Conservation (phyloP, 2,329 filamentous ascomycete genomes). For the Cyphellophora europaea region DNA sequence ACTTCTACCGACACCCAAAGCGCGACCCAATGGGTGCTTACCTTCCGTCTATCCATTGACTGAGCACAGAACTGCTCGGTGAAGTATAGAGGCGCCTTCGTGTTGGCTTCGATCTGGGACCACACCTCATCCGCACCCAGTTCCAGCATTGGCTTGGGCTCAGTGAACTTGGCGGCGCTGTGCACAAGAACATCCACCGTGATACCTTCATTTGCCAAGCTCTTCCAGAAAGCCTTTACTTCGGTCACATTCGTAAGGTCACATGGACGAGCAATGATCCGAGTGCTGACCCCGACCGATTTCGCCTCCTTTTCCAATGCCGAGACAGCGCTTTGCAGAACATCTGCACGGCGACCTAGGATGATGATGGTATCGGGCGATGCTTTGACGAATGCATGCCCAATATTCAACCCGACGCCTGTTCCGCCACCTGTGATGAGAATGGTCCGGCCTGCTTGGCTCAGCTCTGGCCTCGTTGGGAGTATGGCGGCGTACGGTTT, state of each 20-base stretch:
- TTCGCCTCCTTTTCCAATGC: no score
- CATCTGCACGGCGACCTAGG: no score
- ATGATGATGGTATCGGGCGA: no score
- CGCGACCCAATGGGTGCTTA: neutral
- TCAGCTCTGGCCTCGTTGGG: conserved; percentile 18
- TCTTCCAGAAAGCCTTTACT: conserved; percentile 3
- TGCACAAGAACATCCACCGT: conserved; percentile 2
- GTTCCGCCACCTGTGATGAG: conserved; percentile 26
- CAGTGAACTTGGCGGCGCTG: conserved; percentile 2
- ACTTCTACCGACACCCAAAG: neutral
- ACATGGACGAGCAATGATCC: no score
- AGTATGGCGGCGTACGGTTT: conserved; percentile 24
- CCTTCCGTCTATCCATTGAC: conserved; percentile 1
- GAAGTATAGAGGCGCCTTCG: conserved; percentile 3
- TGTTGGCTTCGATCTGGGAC: conserved; percentile 29
- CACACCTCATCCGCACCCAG: conserved; percentile 29
- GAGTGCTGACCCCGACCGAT: no score
- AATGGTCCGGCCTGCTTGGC: conserved; percentile 39
- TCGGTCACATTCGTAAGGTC: no score
- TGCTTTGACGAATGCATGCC: conserved; percentile 29
- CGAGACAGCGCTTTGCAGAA: no score
- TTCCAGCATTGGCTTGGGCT: conserved; percentile 2
- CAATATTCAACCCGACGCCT: conserved; percentile 21
- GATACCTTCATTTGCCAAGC: conserved; percentile 1
- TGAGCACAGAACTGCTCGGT: conserved; percentile 3